Base-by-base conservation (phyloP, 805 yeast genomes). In the Saccharomycopsis fermentans region DNA sequence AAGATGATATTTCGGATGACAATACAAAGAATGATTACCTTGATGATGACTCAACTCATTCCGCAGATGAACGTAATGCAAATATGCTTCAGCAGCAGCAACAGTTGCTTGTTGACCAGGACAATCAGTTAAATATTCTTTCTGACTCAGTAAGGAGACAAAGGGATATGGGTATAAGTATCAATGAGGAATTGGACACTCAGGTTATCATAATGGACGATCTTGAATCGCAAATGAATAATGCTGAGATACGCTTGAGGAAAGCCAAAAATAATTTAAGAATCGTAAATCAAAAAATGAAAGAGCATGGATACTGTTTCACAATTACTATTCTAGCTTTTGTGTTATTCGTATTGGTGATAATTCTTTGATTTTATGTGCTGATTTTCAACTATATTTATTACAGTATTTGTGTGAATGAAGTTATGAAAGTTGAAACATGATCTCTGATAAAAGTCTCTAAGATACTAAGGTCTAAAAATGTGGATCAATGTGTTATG, bases 201-300 rank as follows among this genome's bases (percentile, higher is more conserved):
- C 84, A 81, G 55, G 71, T 80, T 65, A 76, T 75, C 26, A 61
- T 81, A 16, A 64, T 81, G 29, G 74, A 74, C 35, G 85, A 81
- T 63, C 65, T 81, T 40, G 86, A 81, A 61, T 66, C 67, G 26
- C 77, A 77, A 47, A 67, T 81, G 19, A 77, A 75, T 54, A 63
- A 68, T 35, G 71, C 77, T n/a, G 77, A 75, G 27, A 65, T 71
- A 37, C 71, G 74, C 39, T 64, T 81, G 14, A 63, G 66, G 2
- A 67, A 75, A 35, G 83, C 83, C 0, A 70, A 70, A 47, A 67
- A 67, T 37, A 70, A 76, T 58, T 63, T 81, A 54, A 68, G 65
- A 6, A 67, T 66, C 32, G 78, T 78, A 56, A 72, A 72, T 37
- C 68, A 68, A 17, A 73, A 71, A 32, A 71, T 80, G 16, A 73